Base-by-base conservation (phyloP, 2,329 filamentous ascomycete species). In the Ophiostoma ulmi region DNA sequence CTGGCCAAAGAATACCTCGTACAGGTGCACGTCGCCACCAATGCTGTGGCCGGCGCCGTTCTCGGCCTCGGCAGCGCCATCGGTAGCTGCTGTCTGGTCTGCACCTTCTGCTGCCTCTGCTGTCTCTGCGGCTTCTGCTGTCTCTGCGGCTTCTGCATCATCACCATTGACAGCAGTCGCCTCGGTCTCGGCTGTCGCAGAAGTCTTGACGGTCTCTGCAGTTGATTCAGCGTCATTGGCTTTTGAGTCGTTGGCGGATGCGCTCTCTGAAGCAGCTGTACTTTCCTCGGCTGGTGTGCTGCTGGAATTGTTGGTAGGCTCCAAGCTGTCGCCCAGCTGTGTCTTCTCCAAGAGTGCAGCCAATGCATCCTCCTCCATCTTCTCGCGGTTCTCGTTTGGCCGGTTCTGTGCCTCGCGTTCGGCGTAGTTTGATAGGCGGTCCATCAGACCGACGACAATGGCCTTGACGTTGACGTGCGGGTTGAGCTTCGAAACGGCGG, bases 391-490 rank as follows among this genome's bases (percentile, higher is more conserved):
- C 70, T 92, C 90, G 5, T 86, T 84, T 26, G 87, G 85, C 70
- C 91, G 90, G 35, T 87, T 86, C 74, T 92, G 87, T 3, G 92
- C 87, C 80, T 98, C 94, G 71, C 94, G 87, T 76, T 95, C 91
- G n/a, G 95, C 94, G 79, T 97, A 99, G 70, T 93, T 90, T 7
- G 95, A 97, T 39, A 99, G 81, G 55, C 95, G 89, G 78, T 99
- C 94, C 96, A 99, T 99, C 72, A 99, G 84, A 36, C 94, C 95
- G 77, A 98, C 97, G 11, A 99, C 94, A 71, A 99, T 99, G 66
- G 92, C 91, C 82, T 99, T 99, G 81, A 99, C 90, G 75, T 99
- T 97, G 76, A 99, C 95, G 77, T 98, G 92, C 0, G 94, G 95
- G 77, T 99, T 97, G 52, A 99, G 84, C 71, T 94, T 87, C 17